Evolutionary conservation across 139 green algal species (phyloP), one percentile per base, ranked within the genome.

Genomic region (Chlamydomonas incerta): DNA sequence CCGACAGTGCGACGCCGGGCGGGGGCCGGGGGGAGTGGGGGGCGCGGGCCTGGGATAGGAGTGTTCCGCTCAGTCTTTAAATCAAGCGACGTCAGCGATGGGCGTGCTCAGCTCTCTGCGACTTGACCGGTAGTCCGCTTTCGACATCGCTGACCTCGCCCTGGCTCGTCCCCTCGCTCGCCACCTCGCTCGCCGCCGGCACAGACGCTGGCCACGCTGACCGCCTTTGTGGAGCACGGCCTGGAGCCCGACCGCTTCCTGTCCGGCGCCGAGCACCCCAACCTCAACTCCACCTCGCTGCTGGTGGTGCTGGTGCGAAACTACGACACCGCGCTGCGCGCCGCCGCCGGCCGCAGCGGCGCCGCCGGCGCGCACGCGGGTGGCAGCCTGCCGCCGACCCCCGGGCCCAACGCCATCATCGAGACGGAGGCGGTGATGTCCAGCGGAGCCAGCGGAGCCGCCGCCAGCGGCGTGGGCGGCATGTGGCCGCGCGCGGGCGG

Each of bases 161-260:
- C n/a, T n/a, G n/a, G n/a, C n/a, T n/a, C n/a, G n/a, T n/a, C n/a
- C n/a, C n/a, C n/a, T n/a, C n/a, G n/a, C n/a, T n/a, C n/a, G n/a
- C n/a, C n/a, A n/a, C n/a, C n/a, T n/a, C n/a, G n/a, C n/a, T 63
- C 1, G 20, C 73, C 37, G 29, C 37, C 34, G 46, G 41, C 41
- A 5, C 41, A 50, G 41, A 50, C 80, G 34, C 66, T 85, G 47
- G 26, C 50, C 0, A 50, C 80, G 65, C 72, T 85, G 47, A 24
- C 66, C 0, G 67, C 80, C 20, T 41, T 85, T 67, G 50, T 77
- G 62, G 50, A 77, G 6, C 50, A 66, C 10, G 80, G 80, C 23
- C 67, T 85, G 33, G 24, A 60, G 24, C 77, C 77, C 20, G 77
- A 83, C 63, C 63, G 63, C 63, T 83, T 83, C 77, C 41, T 83